A percentile compares a stretch with the other conserved stretches of the same genome.
phyloP scores from a whole-genome alignment of 306 rosid genomes.

The Cicer yamashitae region DNA sequence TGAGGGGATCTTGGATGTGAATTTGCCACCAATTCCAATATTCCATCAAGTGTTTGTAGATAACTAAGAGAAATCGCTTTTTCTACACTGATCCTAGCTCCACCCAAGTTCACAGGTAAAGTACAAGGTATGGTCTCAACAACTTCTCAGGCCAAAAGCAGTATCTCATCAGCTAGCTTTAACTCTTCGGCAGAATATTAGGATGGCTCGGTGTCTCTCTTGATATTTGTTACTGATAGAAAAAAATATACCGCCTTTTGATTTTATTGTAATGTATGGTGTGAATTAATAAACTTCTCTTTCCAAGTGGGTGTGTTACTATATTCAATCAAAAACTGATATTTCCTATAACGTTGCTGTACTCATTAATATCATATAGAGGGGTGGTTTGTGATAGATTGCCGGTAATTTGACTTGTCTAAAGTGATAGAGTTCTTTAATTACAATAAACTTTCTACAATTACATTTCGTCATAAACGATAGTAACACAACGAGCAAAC shows the following conservation, averaged over 20 bases:
- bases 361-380: too few relatives aligned
- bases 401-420: too few relatives aligned
- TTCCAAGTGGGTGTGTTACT: too few relatives aligned
- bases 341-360: too few relatives aligned
- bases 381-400: too few relatives aligned
- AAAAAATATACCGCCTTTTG: neutral
- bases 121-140: conserved; percentile 33
- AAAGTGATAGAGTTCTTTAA: too few relatives aligned
- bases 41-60: conserved; percentile 47
- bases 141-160: conserved; percentile 39
- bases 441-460: neutral
- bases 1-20: conserved; percentile 50
- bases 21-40: conserved; percentile 51
- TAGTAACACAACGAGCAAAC: neutral
- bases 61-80: conserved; percentile 36
- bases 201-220: neutral
- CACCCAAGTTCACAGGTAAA: conserved; percentile 42
- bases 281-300: neutral
- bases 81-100: conserved; percentile 53
- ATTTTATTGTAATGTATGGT: conserved; percentile 1
- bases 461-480: neutral
- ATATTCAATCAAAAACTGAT: too few relatives aligned
- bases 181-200: conserved; percentile 33
- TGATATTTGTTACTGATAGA: neutral
- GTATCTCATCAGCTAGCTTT: conserved; percentile 31